Base-by-base conservation (phyloP, 306 rosid species). In the Neltuma alba region DNA sequence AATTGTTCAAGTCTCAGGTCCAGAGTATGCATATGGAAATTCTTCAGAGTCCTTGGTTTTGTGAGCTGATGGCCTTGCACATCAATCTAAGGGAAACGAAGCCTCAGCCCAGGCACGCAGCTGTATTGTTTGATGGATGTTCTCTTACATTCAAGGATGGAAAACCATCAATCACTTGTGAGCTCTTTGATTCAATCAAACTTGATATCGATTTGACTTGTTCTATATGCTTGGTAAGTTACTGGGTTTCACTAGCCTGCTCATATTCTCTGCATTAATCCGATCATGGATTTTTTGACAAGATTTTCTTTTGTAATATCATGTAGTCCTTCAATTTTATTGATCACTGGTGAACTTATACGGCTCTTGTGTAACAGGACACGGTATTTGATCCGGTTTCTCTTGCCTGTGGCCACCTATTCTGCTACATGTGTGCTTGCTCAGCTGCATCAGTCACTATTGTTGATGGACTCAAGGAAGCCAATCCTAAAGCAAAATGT, bases 31-130 rank as follows among this genome's bases (percentile, higher is more conserved):
- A 88, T 75, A 85, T 89, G 78, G 98, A 91, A 74, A 91, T 95
- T 77, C 99, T 95, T 76, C 99, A 91, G 76, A 93, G 98, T 80
- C 99, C 99, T 6, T 91, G 97, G 99, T 89, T 95, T 27, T 95
- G 90, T 70, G 98, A 95, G 80, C 96, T 95, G 31, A 91, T 95
- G 89, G 97, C 99, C 72, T 93, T 95, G 81, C 94, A 93, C 86
- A 89, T 95, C 82, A 95, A 95, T 67, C 54, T 91, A 70, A 89
- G 92, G 88, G 97, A 93, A 83, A 88, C 84, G 54, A 81, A 89
- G 80, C 75, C 54, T 31, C 77, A 79, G 25, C 83, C 89, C 9
- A 72, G 67, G 79, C 86, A 86, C 72, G 63, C 83, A 34, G 79
- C 83, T 2, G 87, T 84, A 0, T 76, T 90, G 58, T 93, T 95